A percentile compares a stretch with the other conserved stretches of the same genome.
These are phyloP conservation scores for Gossypium lobatum DNA, from an alignment of 441 rosid species.

Conservation along the genomic window DNA sequence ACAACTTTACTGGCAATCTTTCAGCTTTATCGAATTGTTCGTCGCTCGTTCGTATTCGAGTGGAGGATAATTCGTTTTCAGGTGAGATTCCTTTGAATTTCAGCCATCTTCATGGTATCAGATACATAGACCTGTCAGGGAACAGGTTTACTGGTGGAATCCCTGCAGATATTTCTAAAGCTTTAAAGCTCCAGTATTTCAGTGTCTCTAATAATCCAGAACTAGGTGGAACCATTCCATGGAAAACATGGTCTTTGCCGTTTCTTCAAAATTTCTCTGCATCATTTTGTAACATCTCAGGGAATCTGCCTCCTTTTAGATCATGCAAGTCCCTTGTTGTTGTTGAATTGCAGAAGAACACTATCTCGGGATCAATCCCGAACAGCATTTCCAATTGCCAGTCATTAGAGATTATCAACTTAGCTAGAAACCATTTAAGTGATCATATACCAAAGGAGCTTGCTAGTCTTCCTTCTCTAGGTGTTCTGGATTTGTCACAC, in stretches of 20 bases:
- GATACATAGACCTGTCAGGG: slow-evolving; percentile 68
- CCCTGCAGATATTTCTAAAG: slow-evolving; percentile 53
- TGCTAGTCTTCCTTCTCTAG: slow-evolving; percentile 48
- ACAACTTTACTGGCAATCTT: slow-evolving; percentile 55
- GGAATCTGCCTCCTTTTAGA: slow-evolving; percentile 49
- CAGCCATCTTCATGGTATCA: slow-evolving; percentile 48
- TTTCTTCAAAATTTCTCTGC: slow-evolving; percentile 80
- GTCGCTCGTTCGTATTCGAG: slow-evolving; percentile 72
- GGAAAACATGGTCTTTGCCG: slow-evolving; percentile 51
- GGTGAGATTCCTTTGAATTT: slow-evolving; percentile 74
- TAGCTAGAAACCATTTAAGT: slow-evolving; percentile 45
- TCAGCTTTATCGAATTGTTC: slow-evolving; percentile 66
- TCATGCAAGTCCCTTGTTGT: slow-evolving; percentile 58
- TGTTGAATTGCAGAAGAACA: slow-evolving; percentile 57
- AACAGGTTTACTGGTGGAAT: slow-evolving; percentile 75
- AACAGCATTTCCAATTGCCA: slow-evolving; percentile 47
- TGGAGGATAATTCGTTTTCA: slow-evolving; percentile 78
- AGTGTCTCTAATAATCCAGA: slow-evolving; percentile 63
- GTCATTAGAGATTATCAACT: slow-evolving; percentile 44
- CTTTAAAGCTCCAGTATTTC: slow-evolving; percentile 61
- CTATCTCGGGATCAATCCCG: slow-evolving; percentile 46
- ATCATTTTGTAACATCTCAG: slow-evolving; percentile 53
- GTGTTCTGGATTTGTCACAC: slow-evolving; percentile 52
- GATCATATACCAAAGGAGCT: slow-evolving; percentile 57
- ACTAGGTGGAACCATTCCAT: slow-evolving; percentile 59